A percentile compares a stretch with the other conserved stretches of the same genome.
Conservation (phyloP, 1,284 basidiomycete genomes). For the Laetiporus sulphureus region DNA sequence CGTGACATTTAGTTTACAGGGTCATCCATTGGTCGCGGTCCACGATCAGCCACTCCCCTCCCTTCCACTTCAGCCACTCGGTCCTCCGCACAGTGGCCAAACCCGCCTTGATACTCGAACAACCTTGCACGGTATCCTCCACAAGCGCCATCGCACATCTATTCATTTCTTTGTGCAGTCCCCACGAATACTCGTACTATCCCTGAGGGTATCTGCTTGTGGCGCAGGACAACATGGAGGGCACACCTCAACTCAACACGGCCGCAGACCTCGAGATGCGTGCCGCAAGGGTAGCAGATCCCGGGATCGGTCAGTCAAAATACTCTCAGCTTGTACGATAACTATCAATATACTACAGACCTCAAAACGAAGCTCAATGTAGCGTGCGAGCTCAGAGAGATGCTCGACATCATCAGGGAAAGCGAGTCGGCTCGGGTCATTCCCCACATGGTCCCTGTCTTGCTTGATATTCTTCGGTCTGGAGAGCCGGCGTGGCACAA, state of each 20-base stretch:
- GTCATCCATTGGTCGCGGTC: slow-evolving; percentile 3
- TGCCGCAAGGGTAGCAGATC: slow-evolving; percentile 67
- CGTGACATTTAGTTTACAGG: slow-evolving; percentile 8
- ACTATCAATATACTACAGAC: slow-evolving; percentile 35
- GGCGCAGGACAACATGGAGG: slow-evolving; percentile 30
- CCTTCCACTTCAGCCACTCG: not conserved
- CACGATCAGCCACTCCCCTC: not conserved
- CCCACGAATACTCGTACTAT: too few relatives aligned
- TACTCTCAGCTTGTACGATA: slow-evolving; percentile 1
- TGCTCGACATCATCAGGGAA: slow-evolving; percentile 81
- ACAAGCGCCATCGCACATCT: too few relatives aligned
- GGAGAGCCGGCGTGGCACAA: slow-evolving; percentile 75
- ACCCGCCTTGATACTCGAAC: too few relatives aligned
- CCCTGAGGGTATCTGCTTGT: not conserved
- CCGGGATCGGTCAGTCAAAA: slow-evolving; percentile 49
- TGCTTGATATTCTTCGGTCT: slow-evolving; percentile 74
- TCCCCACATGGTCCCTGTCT: slow-evolving; percentile 70
- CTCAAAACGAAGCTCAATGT: slow-evolving; percentile 62
- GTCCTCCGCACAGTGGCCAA: not conserved
- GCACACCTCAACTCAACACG: slow-evolving; percentile 36
- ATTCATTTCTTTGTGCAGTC: too few relatives aligned
- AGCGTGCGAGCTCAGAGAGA: slow-evolving; percentile 81
- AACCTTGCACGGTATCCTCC: too few relatives aligned
- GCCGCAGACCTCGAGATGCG: slow-evolving; percentile 62
- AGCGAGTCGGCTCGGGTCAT: slow-evolving; percentile 72